Base-by-base conservation (phyloP, 2,329 filamentous ascomycete genomes). In the Diaporthe humulicola region DNA sequence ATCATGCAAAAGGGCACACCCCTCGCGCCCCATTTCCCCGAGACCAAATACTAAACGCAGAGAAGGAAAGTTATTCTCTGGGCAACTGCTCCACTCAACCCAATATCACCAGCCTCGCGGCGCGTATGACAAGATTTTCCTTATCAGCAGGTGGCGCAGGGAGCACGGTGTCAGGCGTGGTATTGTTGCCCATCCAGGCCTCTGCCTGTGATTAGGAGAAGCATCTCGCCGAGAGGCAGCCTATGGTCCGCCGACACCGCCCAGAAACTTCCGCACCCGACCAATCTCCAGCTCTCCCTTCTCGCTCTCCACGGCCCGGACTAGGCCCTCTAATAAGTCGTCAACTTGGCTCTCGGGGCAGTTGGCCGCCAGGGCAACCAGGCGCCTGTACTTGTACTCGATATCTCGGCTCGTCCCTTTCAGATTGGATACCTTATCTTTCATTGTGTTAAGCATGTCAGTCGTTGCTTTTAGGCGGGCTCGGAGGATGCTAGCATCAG, bases 261-360 rank as follows among this genome's bases (percentile, higher is more conserved):
- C 90, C 73, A 98, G 85, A 81, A 98, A 97, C 70, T 95, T 91
- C 78, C 93, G 88, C 17, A 98, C 93, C 12, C 95, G 87, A 0
- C 90, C 91, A 12, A 96, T 91, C 81, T 97, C 95, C 1, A 95
- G 86, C 79, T 94, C 93, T 10, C 91, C 90, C 72, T 89, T 90
- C 82, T 98, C 96, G 80, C 95, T 98, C 84, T 98, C 96, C 3
- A 98, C 93, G 2, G 97, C 97, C 76, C 94, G 92, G 61, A 97
- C 90, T 57, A 99, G 86, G 3, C 92, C 92, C 70, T 95, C 94
- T 0, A 98, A 88, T 70, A 95, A 90, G 74, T 91, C 90, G 79
- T 98, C 97, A 19, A 98, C 94, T 74, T 95, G 90, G 12, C 89
- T 88, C 76, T 97, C 95, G 0, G 91, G 89, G 45, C 96, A 94